Percentiles rank a stretch among this genome's conserved stretches.
phyloP scores from a whole-genome alignment of 2,329 filamentous ascomycete species.

The Ophiostoma ulmi region DNA sequence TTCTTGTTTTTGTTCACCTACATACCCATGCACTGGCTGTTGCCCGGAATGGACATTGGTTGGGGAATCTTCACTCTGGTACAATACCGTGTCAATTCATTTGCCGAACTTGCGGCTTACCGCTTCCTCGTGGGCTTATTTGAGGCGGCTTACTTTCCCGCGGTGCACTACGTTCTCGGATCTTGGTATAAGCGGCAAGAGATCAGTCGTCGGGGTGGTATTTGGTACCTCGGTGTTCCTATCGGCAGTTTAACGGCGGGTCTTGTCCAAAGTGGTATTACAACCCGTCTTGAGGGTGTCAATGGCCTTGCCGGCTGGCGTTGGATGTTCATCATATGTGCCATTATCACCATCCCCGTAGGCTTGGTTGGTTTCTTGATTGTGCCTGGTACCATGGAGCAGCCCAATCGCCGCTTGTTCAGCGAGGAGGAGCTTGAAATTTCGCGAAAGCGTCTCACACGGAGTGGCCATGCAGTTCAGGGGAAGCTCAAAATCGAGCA shows the following conservation, averaged over 20 bases:
- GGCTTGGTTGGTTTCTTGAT: slow-evolving; percentile 46
- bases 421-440: slow-evolving; percentile 27
- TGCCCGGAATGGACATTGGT: slow-evolving; percentile 31
- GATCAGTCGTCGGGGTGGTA: slow-evolving; percentile 56
- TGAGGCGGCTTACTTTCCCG: slow-evolving; percentile 33
- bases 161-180: slow-evolving; percentile 33
- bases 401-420: slow-evolving; percentile 36
- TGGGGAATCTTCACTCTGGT: slow-evolving; percentile 28
- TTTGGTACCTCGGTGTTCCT: slow-evolving; percentile 57
- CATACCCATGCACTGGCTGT: slow-evolving; percentile 30
- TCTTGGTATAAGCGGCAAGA: slow-evolving; percentile 57
- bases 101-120: slow-evolving; percentile 33
- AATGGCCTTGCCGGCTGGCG: slow-evolving; percentile 34
- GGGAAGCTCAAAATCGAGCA: slow-evolving; percentile 11
- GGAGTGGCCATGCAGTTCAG: slow-evolving; percentile 16
- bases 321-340: slow-evolving; percentile 36
- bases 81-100: slow-evolving; percentile 27
- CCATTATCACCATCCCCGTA: slow-evolving; percentile 38
- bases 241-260: slow-evolving; percentile 34
- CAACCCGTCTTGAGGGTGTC: slow-evolving; percentile 31
- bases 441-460: slow-evolving; percentile 11
- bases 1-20: slow-evolving; percentile 22
- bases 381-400: slow-evolving; percentile 45
- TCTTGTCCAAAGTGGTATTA: slow-evolving; percentile 33
- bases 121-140: slow-evolving; percentile 35